phyloP scores from a whole-genome alignment of 208 protist genomes.

The Herpetomonas tarakana region DNA sequence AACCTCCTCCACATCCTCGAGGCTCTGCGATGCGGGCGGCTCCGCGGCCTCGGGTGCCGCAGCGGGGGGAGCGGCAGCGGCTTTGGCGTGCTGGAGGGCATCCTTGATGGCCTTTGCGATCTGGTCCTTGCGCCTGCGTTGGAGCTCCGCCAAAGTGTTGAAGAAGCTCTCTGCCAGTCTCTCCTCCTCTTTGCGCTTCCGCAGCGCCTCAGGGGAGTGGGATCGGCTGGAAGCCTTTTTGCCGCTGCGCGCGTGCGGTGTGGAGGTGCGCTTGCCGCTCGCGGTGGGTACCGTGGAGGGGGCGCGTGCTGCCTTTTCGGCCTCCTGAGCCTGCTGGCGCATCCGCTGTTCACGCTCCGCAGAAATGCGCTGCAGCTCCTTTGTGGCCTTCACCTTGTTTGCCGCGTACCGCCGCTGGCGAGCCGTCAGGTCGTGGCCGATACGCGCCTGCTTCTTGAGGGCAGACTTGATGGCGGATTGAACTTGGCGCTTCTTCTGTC shows the following conservation, averaged over 20 bases:
- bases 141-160: constrained; percentile 9
- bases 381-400: constrained; percentile 18
- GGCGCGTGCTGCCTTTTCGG: not conserved
- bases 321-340: not conserved
- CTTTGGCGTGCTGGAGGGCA: constrained; percentile 3
- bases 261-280: too few relatives aligned
- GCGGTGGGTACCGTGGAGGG: too few relatives aligned
- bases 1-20: too few relatives aligned
- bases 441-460: constrained; percentile 11
- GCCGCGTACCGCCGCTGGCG: constrained; percentile 15
- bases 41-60: too few relatives aligned
- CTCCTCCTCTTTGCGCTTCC: constrained; percentile 9
- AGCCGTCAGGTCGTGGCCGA: not conserved
- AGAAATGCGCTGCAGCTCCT: constrained; percentile 19
- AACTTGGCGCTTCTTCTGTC: constrained; percentile 14
- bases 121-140: constrained; percentile 11
- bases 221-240: too few relatives aligned
- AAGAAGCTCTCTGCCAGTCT: constrained; percentile 11
- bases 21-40: too few relatives aligned
- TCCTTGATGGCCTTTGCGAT: constrained; percentile 7
- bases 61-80: too few relatives aligned
- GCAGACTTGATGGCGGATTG: constrained; percentile 9
- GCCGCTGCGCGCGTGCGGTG: too few relatives aligned
- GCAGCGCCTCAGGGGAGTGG: constrained; percentile 2
- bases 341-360: not conserved